These are phyloP conservation scores for Cladophialophora yegresii DNA, from an alignment of 2,329 filamentous ascomycete species.

Conservation along the genomic window DNA sequence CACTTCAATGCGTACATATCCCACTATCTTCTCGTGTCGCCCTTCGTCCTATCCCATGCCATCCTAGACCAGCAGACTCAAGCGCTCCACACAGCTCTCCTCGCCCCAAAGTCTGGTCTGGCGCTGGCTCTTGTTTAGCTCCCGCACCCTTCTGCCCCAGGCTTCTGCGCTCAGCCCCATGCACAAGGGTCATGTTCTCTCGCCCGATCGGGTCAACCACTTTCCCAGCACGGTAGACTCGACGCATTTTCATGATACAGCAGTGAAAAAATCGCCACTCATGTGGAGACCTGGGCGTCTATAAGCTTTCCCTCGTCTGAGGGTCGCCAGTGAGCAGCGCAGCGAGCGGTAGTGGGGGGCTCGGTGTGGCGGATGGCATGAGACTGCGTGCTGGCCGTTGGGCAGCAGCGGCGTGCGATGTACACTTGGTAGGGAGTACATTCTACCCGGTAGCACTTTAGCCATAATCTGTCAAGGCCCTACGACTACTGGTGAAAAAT, in stretches of 20 bases:
- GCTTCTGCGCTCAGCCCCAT: conserved; percentile 3
- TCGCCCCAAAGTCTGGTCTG: background rate
- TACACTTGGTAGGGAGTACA: too few species aligned
- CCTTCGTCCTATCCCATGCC: conserved; percentile 9
- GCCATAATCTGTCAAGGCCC: too few species aligned
- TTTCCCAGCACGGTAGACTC: conserved; percentile 22
- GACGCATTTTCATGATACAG: conserved; percentile 23
- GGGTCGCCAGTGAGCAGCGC: background rate
- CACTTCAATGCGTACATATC: conserved; percentile 10
- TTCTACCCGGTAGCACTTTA: too few species aligned
- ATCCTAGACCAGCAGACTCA: background rate
- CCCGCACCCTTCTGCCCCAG: background rate
- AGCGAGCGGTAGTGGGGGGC: background rate
- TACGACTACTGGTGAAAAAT: too few species aligned
- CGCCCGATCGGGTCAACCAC: conserved; percentile 18
- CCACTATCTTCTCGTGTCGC: background rate
- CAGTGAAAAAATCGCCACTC: conserved; percentile 30
- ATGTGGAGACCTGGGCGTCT: conserved; percentile 14
- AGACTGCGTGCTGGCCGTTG: background rate
- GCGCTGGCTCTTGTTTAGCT: conserved; percentile 1
- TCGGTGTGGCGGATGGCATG: background rate
- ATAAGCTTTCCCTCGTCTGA: conserved; percentile 3
- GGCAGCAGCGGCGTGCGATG: background rate
- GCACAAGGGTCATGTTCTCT: conserved; percentile 10
- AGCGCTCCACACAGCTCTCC: background rate